phyloP scores from a whole-genome alignment of 148 eudicot species.

The Arbutus unedo region DNA sequence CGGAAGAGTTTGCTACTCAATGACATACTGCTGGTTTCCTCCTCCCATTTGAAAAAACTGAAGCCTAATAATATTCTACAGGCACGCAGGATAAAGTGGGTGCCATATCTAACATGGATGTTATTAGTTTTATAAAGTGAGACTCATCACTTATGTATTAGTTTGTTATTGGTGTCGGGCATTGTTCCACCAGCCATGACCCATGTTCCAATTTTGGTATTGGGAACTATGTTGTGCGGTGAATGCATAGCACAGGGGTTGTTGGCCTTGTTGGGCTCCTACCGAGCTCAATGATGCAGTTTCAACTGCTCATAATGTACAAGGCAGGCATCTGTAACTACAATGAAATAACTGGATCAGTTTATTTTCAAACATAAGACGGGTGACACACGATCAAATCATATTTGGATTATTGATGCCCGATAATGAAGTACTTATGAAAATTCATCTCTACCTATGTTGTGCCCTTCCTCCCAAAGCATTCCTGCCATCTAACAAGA shows the following conservation, averaged over 20 bases:
- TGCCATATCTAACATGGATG: not conserved
- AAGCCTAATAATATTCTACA: too few relatives aligned
- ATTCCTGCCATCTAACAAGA: too few relatives aligned
- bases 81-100: not conserved
- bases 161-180: not conserved
- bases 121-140: not conserved
- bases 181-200: not conserved
- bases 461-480: too few relatives aligned
- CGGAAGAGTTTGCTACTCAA: too few relatives aligned
- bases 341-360: not conserved
- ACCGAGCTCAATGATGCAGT: not conserved
- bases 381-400: too few relatives aligned
- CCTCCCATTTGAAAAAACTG: too few relatives aligned
- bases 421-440: too few relatives aligned
- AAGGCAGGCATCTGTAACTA: not conserved
- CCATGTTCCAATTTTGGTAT: not conserved
- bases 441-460: too few relatives aligned
- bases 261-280: not conserved
- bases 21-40: too few relatives aligned
- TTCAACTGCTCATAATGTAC: not conserved
- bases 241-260: not conserved
- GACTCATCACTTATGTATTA: not conserved
- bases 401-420: too few relatives aligned
- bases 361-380: too few relatives aligned
- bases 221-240: not conserved